Percentiles rank a stretch among this genome's conserved stretches.
Evolutionary conservation across 192 early-diverging fungal genomes (phyloP).

Genomic region (Coemansia sp.): DNA sequence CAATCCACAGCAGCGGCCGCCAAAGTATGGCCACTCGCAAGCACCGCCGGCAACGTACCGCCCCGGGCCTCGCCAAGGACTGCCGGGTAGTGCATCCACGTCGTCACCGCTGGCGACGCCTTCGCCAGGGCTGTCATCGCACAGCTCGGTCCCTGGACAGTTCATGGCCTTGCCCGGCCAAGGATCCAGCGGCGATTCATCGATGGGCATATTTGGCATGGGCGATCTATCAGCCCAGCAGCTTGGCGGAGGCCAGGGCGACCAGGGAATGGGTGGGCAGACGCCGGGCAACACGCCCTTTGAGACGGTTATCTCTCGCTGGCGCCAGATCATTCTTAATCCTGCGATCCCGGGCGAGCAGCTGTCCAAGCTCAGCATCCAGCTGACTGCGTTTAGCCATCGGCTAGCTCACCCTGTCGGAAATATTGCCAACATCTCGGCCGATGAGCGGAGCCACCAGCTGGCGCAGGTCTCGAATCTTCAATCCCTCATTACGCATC

Average conservation of each 20-base stretch:
- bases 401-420: slow-evolving; percentile 8
- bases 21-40: slow-evolving; percentile 2
- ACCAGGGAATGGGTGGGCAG: too few relatives aligned
- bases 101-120: slow-evolving; percentile 2
- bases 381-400: slow-evolving; percentile 37
- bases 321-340: slow-evolving; percentile 40
- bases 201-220: background rate
- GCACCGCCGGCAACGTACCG: background rate
- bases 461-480: slow-evolving; percentile 38
- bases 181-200: background rate
- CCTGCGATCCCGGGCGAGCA: slow-evolving; percentile 30
- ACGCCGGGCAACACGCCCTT: background rate
- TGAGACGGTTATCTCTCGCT: slow-evolving; percentile 25
- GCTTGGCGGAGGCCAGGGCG: too few relatives aligned
- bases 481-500: slow-evolving; percentile 38
- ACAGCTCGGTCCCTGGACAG: slow-evolving; percentile 13
- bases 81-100: slow-evolving; percentile 1
- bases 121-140: background rate
- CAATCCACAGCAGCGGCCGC: background rate
- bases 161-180: slow-evolving; percentile 11
- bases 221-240: slow-evolving; percentile 3
- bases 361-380: slow-evolving; percentile 37
- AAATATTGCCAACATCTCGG: slow-evolving; percentile 11
- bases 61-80: slow-evolving; percentile 6
- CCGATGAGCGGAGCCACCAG: slow-evolving; percentile 30